phyloP scores from a whole-genome alignment of 306 rosid species.

The Senna tora region DNA sequence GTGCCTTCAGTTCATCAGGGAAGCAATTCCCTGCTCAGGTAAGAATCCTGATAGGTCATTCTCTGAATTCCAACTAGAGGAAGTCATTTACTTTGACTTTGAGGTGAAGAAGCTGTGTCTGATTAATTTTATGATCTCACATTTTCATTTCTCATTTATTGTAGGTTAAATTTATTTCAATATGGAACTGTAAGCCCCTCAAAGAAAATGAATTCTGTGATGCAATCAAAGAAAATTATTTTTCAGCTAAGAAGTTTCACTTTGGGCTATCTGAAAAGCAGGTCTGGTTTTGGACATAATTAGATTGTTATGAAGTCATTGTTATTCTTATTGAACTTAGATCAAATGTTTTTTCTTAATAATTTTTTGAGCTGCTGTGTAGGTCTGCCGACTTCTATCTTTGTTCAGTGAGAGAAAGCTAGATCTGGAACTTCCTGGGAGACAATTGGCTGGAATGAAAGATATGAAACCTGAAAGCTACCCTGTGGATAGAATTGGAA shows the following conservation, averaged over 20 bases:
- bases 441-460: slow-evolving; percentile 25
- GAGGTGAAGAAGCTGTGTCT: slow-evolving; percentile 3
- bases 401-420: slow-evolving; percentile 50
- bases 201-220: slow-evolving; percentile 49
- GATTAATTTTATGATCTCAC: neutral
- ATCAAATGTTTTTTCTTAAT: neutral
- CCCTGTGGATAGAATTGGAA: slow-evolving; percentile 25
- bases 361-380: slow-evolving; percentile 27
- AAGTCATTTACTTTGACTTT: slow-evolving; percentile 26
- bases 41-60: neutral
- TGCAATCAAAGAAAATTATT: slow-evolving; percentile 62
- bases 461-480: slow-evolving; percentile 25
- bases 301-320: slow-evolving; percentile 20
- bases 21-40: slow-evolving; percentile 73
- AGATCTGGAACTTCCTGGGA: slow-evolving; percentile 21
- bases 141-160: slow-evolving; percentile 20
- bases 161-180: slow-evolving; percentile 51
- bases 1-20: slow-evolving; percentile 48
- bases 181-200: slow-evolving; percentile 70
- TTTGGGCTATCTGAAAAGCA: slow-evolving; percentile 69
- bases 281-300: slow-evolving; percentile 49
- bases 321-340: neutral
- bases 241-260: slow-evolving; percentile 49
- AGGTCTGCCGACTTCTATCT: slow-evolving; percentile 54
- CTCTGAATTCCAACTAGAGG: neutral